A percentile compares a stretch with the other conserved stretches of the same genome.
These are phyloP conservation scores for Botrytis sinoallii DNA, from an alignment of 2,329 filamentous ascomycete species.

Conservation along the genomic window DNA sequence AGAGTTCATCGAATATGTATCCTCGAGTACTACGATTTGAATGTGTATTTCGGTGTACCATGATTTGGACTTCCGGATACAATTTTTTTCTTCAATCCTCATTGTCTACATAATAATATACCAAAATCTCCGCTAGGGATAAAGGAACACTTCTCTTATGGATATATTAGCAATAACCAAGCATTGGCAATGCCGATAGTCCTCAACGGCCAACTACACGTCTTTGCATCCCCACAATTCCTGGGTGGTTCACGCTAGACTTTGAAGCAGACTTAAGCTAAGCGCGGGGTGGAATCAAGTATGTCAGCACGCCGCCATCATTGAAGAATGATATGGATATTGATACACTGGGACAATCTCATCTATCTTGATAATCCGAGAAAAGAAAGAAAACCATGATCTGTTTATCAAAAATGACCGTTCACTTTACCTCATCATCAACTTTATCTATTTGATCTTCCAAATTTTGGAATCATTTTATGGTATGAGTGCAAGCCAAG, in stretches of 20 bases:
- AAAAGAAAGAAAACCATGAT: not conserved
- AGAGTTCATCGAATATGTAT: not conserved
- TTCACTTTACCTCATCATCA: not conserved
- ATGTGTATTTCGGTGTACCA: not conserved
- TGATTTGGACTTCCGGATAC: not conserved
- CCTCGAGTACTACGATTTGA: not conserved
- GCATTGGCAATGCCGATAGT: not conserved
- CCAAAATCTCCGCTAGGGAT: not conserved
- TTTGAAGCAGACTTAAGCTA: not conserved
- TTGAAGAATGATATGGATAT: not conserved
- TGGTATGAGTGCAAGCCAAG: not conserved
- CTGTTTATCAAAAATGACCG: too few species aligned
- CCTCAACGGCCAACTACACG: not conserved
- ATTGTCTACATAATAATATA: not conserved
- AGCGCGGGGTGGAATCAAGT: not conserved
- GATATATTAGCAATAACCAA: not conserved
- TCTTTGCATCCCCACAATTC: not conserved
- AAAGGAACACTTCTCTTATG: not conserved
- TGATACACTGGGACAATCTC: not conserved
- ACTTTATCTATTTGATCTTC: not conserved
- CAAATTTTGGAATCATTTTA: not conserved
- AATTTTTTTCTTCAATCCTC: not conserved
- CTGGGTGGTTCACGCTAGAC: not conserved
- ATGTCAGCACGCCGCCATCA: not conserved
- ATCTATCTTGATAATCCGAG: not conserved